A percentile compares a stretch with the other conserved stretches of the same genome.
Conservation (phyloP, 1,139 yeast genomes). For the Candida glucosophila region DNA sequence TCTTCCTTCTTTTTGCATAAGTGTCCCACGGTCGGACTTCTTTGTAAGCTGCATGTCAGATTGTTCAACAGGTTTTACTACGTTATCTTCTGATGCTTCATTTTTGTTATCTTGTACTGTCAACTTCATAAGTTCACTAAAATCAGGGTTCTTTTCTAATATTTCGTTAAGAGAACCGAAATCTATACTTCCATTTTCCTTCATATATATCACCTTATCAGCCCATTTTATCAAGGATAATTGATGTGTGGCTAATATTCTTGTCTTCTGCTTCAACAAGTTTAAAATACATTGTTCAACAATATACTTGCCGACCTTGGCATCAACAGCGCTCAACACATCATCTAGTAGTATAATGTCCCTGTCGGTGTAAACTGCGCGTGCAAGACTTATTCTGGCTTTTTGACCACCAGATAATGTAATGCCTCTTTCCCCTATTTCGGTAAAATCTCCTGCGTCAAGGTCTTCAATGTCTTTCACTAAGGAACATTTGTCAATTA, state of each 20-base stretch:
- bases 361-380: slow-evolving; percentile 34
- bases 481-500: slow-evolving; percentile 30
- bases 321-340: slow-evolving; percentile 32
- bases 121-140: slow-evolving; percentile 16
- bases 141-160: slow-evolving; percentile 13
- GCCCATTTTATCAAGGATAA: slow-evolving; percentile 26
- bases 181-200: slow-evolving; percentile 20
- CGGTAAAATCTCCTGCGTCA: slow-evolving; percentile 34
- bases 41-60: slow-evolving; percentile 11
- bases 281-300: slow-evolving; percentile 23
- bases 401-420: slow-evolving; percentile 41
- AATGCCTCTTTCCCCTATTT: slow-evolving; percentile 38
- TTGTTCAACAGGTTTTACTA: slow-evolving; percentile 1
- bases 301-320: slow-evolving; percentile 29
- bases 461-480: slow-evolving; percentile 24
- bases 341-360: slow-evolving; percentile 32
- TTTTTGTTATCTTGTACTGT: slow-evolving; percentile 10
- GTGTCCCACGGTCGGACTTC: no score
- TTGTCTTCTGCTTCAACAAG: slow-evolving; percentile 22
- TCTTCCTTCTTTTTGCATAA: no score
- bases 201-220: slow-evolving; percentile 19
- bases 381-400: slow-evolving; percentile 31
- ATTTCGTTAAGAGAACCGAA: slow-evolving; percentile 23
- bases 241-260: slow-evolving; percentile 30
- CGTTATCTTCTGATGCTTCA: neutral